Evolutionary conservation across 2,329 filamentous ascomycete species (phyloP), one percentile per base, ranked within the genome.

Genomic region (Scedosporium minutisporum): DNA sequence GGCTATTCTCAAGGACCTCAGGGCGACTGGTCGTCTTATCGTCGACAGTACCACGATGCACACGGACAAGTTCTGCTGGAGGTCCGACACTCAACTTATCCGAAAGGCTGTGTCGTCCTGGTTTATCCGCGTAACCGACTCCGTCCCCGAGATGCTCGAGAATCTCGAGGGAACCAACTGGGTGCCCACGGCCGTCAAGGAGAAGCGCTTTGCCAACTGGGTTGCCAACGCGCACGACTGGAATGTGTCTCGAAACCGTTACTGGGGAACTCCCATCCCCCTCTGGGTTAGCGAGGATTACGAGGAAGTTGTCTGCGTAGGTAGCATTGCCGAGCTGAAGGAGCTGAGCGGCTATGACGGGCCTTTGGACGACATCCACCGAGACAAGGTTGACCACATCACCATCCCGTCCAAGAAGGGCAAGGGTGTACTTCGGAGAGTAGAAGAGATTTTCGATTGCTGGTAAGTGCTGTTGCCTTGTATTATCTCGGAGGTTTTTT

Each of bases 361-460:
- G 2, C 63, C 65, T 12, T 33, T 69, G 6, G 59, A 63, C 7
- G 67, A 69, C 57, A 63, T 70, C 27, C 69, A 69, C 57, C 63
- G 68, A 21, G 66, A 70, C 42, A 69, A 69, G 57, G 65, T 70
- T n/a, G 69, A 70, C 57, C 41, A 63, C 55, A 69, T 70, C 60
- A 69, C 65, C 4, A 70, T 70, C 18, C 68, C 68, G 12, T 67
- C 66, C 41, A 67, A 68, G 62, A 64, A 65, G 60, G 69, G 67
- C 9, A 70, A 69, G 58, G 68, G 67, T 21, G 63, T 63, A 44
- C 64, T 69, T 38, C 65, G 64, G 14, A 64, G 67, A 10, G 64
- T 70, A 46, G 67, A 69, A n/a, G 68, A 70, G 48, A 66, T 70
- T 51, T 69, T 70, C 23, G 69, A 69, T 51, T 70, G 68, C 63